Evolutionary conservation across 225 moss, liverwort and hornwort genomes (phyloP).

Genomic region (Physcomitrellopsis africana): DNA sequence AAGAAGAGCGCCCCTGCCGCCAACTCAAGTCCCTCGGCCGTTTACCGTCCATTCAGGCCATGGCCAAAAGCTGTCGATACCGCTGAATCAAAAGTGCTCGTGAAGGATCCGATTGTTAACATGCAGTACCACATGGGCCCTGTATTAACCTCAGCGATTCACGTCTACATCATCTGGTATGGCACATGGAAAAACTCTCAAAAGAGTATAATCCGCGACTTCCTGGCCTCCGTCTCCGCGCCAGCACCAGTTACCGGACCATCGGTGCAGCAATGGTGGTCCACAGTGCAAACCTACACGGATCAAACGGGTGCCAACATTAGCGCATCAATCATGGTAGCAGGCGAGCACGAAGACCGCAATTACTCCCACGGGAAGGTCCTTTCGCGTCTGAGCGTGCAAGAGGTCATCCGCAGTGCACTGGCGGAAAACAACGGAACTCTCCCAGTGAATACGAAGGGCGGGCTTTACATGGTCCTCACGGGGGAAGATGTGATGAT

Average conservation of each 20-base stretch:
- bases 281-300: slow-evolving; percentile 59
- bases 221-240: slow-evolving; percentile 47
- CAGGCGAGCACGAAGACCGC: slow-evolving; percentile 52
- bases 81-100: slow-evolving; percentile 46
- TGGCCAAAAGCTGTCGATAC: slow-evolving; percentile 31
- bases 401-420: slow-evolving; percentile 54
- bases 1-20: not conserved
- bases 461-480: slow-evolving; percentile 64
- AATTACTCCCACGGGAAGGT: slow-evolving; percentile 51
- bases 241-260: slow-evolving; percentile 38
- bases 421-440: slow-evolving; percentile 53
- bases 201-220: slow-evolving; percentile 59
- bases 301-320: slow-evolving; percentile 68
- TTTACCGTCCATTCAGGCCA: slow-evolving; percentile 51
- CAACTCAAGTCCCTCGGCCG: not conserved
- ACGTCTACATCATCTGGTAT: slow-evolving; percentile 68
- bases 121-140: slow-evolving; percentile 72
- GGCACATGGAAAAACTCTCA: slow-evolving; percentile 47
- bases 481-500: slow-evolving; percentile 60
- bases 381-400: slow-evolving; percentile 53
- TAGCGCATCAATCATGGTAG: slow-evolving; percentile 48
- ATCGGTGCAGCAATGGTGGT: slow-evolving; percentile 65
- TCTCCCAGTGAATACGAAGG: slow-evolving; percentile 57
- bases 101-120: slow-evolving; percentile 42
- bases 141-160: slow-evolving; percentile 61